Evolutionary conservation across 1,284 basidiomycete genomes (phyloP).

Genomic region (Rhodofomes roseus): DNA sequence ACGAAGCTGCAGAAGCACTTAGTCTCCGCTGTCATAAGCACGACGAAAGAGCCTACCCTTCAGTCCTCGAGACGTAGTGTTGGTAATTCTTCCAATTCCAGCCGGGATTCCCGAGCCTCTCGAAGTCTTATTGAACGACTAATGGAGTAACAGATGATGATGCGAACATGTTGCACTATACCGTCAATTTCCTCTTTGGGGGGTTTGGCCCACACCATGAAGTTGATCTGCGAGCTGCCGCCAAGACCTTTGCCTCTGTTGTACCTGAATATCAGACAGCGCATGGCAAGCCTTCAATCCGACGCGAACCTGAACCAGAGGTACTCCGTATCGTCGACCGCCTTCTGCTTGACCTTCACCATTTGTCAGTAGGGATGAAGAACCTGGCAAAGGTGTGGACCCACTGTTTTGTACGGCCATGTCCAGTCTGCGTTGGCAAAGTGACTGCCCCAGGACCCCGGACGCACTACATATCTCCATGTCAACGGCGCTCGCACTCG

Average conservation of each 20-base stretch:
- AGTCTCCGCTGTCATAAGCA: too few species aligned
- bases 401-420: slow-evolving; percentile 28
- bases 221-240: slow-evolving; percentile 21
- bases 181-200: slow-evolving; percentile 15
- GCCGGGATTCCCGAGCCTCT: slow-evolving; percentile 21
- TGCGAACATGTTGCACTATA: slow-evolving; percentile 2
- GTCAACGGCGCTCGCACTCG: too few species aligned
- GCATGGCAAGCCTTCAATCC: too few species aligned
- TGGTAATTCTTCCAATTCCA: slow-evolving; percentile 23
- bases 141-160: neutral
- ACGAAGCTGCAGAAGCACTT: slow-evolving; percentile 16
- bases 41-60: too few species aligned
- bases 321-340: too few species aligned
- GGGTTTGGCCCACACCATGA: slow-evolving; percentile 19
- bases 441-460: slow-evolving; percentile 24
- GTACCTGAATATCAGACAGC: too few species aligned
- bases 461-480: slow-evolving; percentile 18
- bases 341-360: too few species aligned
- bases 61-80: slow-evolving; percentile 11
- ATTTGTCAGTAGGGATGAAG: neutral
- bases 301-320: too few species aligned
- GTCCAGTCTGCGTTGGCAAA: slow-evolving; percentile 24
- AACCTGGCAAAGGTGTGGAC: neutral
- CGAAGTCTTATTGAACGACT: slow-evolving; percentile 14
- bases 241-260: slow-evolving; percentile 5